Evolutionary conservation across 2,329 filamentous ascomycete species (phyloP).

Genomic region (Aureobasidium lini): DNA sequence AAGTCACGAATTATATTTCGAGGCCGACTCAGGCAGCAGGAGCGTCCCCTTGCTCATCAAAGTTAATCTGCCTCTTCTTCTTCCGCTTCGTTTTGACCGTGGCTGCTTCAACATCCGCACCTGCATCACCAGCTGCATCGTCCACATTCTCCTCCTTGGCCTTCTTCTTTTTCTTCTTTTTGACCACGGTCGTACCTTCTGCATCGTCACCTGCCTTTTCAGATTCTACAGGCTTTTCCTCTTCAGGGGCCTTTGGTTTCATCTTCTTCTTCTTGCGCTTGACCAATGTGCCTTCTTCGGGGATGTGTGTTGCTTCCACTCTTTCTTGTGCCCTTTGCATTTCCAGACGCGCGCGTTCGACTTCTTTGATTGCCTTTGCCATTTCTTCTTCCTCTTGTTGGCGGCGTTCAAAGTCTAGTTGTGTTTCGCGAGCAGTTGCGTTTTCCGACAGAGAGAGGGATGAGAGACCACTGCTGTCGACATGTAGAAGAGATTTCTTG

Average conservation of each 20-base stretch:
- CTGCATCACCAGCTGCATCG: slow-evolving; percentile 54
- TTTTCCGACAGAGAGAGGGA: slow-evolving; percentile 60
- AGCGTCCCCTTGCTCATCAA: slow-evolving; percentile 35
- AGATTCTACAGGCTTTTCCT: background rate
- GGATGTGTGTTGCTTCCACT: slow-evolving; percentile 63
- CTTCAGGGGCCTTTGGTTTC: background rate
- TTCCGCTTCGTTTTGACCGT: slow-evolving; percentile 82
- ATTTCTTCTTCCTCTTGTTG: slow-evolving; percentile 80
- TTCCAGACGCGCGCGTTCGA: slow-evolving; percentile 76
- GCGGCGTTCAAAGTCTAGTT: slow-evolving; percentile 56
- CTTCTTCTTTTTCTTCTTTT: slow-evolving; percentile 61
- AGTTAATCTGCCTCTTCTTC: slow-evolving; percentile 74
- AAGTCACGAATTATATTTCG: background rate
- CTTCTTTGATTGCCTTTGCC: slow-evolving; percentile 77
- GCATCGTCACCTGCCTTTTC: background rate
- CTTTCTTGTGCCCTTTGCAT: slow-evolving; percentile 79
- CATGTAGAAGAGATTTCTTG: slow-evolving; percentile 66
- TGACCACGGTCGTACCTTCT: slow-evolving; percentile 42
- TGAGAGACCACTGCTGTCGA: slow-evolving; percentile 78
- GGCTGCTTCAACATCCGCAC: slow-evolving; percentile 65
- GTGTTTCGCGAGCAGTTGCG: slow-evolving; percentile 17
- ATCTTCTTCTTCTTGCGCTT: slow-evolving; percentile 17
- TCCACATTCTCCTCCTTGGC: slow-evolving; percentile 46
- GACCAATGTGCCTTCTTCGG: slow-evolving; percentile 39
- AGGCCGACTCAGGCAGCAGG: background rate